Base-by-base conservation (phyloP, 768 basidiomycete genomes). In the Boletellus ananiceps region DNA sequence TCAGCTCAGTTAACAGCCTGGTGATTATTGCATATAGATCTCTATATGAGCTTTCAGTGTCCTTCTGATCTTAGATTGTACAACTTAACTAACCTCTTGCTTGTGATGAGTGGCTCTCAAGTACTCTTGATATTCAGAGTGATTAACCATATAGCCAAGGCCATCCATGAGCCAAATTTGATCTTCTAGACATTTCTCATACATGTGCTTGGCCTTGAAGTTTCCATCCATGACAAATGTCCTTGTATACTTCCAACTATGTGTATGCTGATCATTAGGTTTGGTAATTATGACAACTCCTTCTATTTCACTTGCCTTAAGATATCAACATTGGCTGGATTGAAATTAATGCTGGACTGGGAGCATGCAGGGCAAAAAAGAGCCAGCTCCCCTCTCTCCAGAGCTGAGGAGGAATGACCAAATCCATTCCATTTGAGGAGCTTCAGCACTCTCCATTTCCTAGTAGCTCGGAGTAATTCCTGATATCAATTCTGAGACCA, bases 281-380 rank as follows among this genome's bases (percentile, higher is more conserved):
- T 32, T 49, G 44, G 5, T 49, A 57, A 18, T 55, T 27, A 1
- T 34, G 8, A 8, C 25, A 27, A 27, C 25, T n/a, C n/a, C n/a
- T n/a, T n/a, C 25, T 8, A 27, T 8, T 8, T 27, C 25, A 27
- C n/a, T n/a, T n/a, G n/a, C n/a, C n/a, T 27, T 27, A 8, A 27
- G 8, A 8, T 27, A 27, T 27, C 25, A 4, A 27, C n/a, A n/a
- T n/a, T n/a, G n/a, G n/a, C n/a, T 27, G 25, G 25, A 27, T 27
- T 16, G 4, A 15, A 66, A 38, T 68, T 68, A 5, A 64, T 49
- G 0, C 57, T 60, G 0, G 58, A 61, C 14, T 65, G 64, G 3
- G 61, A 66, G 44, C 67, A 69, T 4, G 60, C 51, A 0, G 61
- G 55, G 16, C 68, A 66, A 11, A 62, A 57, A 1, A 65, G 23